A percentile compares a stretch with the other conserved stretches of the same genome.
Evolutionary conservation across 2,329 filamentous ascomycete species (phyloP).

Genomic region (Elsinoe australis): DNA sequence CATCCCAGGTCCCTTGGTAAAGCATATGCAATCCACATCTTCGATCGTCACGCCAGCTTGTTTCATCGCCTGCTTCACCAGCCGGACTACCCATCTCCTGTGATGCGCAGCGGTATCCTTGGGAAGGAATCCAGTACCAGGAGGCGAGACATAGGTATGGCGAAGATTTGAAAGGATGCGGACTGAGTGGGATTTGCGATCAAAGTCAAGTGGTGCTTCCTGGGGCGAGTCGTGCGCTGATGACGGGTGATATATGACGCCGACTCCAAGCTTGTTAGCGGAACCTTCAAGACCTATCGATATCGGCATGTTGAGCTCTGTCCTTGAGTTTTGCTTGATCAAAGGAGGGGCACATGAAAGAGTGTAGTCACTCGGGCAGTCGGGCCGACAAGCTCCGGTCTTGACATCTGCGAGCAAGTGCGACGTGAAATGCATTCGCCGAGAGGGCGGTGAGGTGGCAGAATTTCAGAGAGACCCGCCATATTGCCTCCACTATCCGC

Average conservation of each 20-base stretch:
- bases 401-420: neutral
- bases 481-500: conserved; percentile 5
- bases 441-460: conserved; percentile 12
- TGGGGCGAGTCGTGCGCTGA: conserved; percentile 31
- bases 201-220: conserved; percentile 19
- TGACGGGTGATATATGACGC: conserved; percentile 72
- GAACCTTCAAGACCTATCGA: conserved; percentile 79
- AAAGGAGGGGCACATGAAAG: neutral
- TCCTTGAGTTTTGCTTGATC: neutral
- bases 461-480: conserved; percentile 3
- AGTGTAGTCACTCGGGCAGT: neutral
- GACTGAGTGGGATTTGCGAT: conserved; percentile 38
- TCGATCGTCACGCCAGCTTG: conserved; percentile 54
- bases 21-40: conserved; percentile 88
- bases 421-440: conserved; percentile 2
- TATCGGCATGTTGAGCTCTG: conserved; percentile 40
- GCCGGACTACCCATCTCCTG: conserved; percentile 69
- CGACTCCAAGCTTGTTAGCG: conserved; percentile 94
- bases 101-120: conserved; percentile 95
- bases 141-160: conserved; percentile 86
- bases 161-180: conserved; percentile 85
- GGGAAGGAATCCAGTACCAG: conserved; percentile 88
- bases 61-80: conserved; percentile 72
- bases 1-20: conserved; percentile 94
- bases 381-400: conserved; percentile 2